Base-by-base conservation (phyloP, 2,329 filamentous ascomycete species). In the Calonectria hawksworthii region DNA sequence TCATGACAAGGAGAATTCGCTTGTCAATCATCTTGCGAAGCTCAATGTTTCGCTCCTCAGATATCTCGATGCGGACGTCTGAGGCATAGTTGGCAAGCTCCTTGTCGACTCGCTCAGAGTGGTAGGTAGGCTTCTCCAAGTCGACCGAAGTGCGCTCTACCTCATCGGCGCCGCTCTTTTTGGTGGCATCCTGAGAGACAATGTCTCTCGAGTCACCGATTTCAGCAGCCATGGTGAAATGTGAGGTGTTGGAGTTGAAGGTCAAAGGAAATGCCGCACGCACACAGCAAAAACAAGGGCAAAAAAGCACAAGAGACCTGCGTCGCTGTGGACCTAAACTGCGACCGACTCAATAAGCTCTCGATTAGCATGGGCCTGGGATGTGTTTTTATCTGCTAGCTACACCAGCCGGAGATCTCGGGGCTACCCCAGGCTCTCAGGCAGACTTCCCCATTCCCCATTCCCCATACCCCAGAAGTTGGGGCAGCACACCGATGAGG, bases 1-100 rank as follows among this genome's bases (percentile, higher is more conserved):
- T 89, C 94, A 96, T 95, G 82, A 95, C 87, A 2, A 89, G 84
- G 54, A 96, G 85, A 3, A 95, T 90, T 38, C 93, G 90, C 75
- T 87, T 89, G 83, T 95, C 93, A 77, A 95, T 94, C 86, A 92
- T 86, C 67, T 84, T 88, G 76, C 91, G 92, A 68, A 96, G 87
- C 36, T 93, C 87, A 50, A 84, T 87, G 83, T 91, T 92, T 69
- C 93, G 91, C 73, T 90, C 91, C 1, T 88, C 85, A 4, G 89
- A 87, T 79, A 95, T 92, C 2, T 90, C 85, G 65, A 94, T 85
- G 8, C 86, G 86, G 23, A 83, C 88, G 26, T 89, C 88, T 26
- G 88, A 88, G 34, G 92, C 90, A 85, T 96, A 96, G 52, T 80
- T 75, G 65, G 93, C 92, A 47, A 96, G 86, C 84, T 96, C 94